phyloP scores from a whole-genome alignment of 1,139 yeast genomes.

The Lodderomyces theae region DNA sequence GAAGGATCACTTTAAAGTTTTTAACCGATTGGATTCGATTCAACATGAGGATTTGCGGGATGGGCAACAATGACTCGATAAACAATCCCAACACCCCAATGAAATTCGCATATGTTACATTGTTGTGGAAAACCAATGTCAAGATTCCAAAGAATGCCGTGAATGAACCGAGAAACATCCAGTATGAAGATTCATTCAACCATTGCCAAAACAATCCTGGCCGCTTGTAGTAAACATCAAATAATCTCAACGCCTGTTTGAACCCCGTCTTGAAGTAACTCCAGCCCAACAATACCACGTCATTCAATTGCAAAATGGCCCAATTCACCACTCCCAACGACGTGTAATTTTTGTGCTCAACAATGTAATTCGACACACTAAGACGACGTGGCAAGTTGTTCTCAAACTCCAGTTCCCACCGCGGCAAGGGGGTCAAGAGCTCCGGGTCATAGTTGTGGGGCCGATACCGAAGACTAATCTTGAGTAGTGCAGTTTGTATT shows the following conservation, averaged over 20 bases:
- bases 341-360: conserved; percentile 13
- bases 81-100: conserved; percentile 74
- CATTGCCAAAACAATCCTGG: conserved; percentile 84
- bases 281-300: neutral
- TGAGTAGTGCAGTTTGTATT: conserved; percentile 64
- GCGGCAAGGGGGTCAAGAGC: conserved; percentile 33
- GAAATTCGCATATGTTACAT: conserved; percentile 46
- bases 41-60: conserved; percentile 80
- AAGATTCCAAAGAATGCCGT: conserved; percentile 35
- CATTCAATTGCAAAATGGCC: conserved; percentile 2
- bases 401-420: conserved; percentile 28
- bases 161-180: conserved; percentile 63
- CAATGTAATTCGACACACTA: conserved; percentile 12
- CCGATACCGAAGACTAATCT: conserved; percentile 62
- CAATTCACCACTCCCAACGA: conserved; percentile 8
- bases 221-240: conserved; percentile 67
- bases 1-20: conserved; percentile 72
- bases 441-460: conserved; percentile 42
- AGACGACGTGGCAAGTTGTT: conserved; percentile 21
- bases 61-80: conserved; percentile 78
- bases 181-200: conserved; percentile 58
- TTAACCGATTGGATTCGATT: conserved; percentile 67
- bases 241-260: conserved; percentile 47
- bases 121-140: conserved; percentile 45
- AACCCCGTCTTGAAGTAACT: conserved; percentile 15